These are phyloP conservation scores for Akanthomyces dipterigenus DNA, from an alignment of 2,329 filamentous ascomycete species.

Conservation along the genomic window DNA sequence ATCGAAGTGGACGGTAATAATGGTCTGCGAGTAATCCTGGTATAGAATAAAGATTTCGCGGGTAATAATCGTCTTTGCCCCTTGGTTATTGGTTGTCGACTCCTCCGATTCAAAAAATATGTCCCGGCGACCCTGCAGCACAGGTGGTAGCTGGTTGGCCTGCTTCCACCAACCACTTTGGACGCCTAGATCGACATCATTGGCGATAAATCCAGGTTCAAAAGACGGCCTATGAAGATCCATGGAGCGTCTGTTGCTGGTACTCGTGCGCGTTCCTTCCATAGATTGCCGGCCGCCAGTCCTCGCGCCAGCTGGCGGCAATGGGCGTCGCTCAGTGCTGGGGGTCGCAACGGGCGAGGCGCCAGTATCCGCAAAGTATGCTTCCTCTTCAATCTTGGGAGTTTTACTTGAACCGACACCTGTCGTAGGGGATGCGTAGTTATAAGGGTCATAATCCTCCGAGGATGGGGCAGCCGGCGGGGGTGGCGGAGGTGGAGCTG, in stretches of 20 bases:
- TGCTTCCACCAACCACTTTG: slow-evolving; percentile 83
- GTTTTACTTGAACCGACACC: slow-evolving; percentile 28
- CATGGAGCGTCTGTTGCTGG: slow-evolving; percentile 54
- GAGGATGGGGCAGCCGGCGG: slow-evolving; percentile 43
- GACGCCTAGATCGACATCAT: slow-evolving; percentile 72
- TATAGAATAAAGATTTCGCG: slow-evolving; percentile 85
- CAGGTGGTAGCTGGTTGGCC: slow-evolving; percentile 69
- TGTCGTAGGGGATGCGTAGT: slow-evolving; percentile 36
- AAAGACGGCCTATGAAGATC: slow-evolving; percentile 68
- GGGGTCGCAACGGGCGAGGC: slow-evolving; percentile 37
- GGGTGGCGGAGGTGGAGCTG: slow-evolving; percentile 59
- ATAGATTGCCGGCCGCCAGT: slow-evolving; percentile 25
- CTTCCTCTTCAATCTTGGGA: slow-evolving; percentile 39
- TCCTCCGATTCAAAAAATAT: slow-evolving; percentile 79
- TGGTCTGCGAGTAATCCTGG: slow-evolving; percentile 92
- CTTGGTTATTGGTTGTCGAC: slow-evolving; percentile 59
- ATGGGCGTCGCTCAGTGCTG: slow-evolving; percentile 36
- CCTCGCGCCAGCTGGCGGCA: slow-evolving; percentile 30
- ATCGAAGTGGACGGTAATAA: slow-evolving; percentile 76
- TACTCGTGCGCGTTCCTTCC: slow-evolving; percentile 31
- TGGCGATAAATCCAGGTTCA: slow-evolving; percentile 79
- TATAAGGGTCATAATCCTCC: slow-evolving; percentile 65
- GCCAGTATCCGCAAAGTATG: slow-evolving; percentile 42
- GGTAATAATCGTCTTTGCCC: slow-evolving; percentile 63
- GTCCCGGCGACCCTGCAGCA: slow-evolving; percentile 75